These are phyloP conservation scores for Tuber melanosporum DNA, from an alignment of 495 filamentous ascomycete species.

Conservation along the genomic window DNA sequence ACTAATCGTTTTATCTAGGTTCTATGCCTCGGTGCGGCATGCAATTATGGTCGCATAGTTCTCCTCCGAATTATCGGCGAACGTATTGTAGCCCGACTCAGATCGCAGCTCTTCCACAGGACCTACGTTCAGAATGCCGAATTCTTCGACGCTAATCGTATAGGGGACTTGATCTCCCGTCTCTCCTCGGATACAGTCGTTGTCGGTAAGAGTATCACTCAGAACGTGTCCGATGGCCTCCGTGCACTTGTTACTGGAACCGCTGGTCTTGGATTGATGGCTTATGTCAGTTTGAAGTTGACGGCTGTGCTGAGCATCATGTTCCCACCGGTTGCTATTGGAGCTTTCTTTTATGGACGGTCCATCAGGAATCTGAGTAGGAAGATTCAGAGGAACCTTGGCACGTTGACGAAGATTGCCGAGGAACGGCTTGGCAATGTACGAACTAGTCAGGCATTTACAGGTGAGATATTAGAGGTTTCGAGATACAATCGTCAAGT, in stretches of 20 bases:
- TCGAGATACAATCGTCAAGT: conserved; percentile 84
- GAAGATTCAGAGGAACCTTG: conserved; percentile 85
- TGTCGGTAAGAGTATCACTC: conserved; percentile 95
- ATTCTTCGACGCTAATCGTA: conserved; percentile 96
- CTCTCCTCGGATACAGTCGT: conserved; percentile 94
- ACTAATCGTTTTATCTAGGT: conserved; percentile 42
- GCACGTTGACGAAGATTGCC: conserved; percentile 87
- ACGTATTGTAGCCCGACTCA: conserved; percentile 79
- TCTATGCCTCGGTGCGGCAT: conserved; percentile 65
- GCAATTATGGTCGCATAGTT: conserved; percentile 91
- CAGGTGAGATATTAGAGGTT: conserved; percentile 83
- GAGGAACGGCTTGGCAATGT: conserved; percentile 95
- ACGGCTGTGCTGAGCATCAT: conserved; percentile 78
- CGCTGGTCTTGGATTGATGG: conserved; percentile 85
- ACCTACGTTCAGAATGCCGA: conserved; percentile 94
- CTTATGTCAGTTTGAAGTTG: conserved; percentile 83
- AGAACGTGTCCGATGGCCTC: conserved; percentile 91
- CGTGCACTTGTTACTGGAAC: conserved; percentile 78
- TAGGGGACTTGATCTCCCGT: conserved; percentile 90
- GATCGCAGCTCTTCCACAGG: conserved; percentile 79
- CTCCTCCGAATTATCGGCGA: conserved; percentile 93
- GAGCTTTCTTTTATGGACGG: conserved; percentile 83
- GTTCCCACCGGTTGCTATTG: conserved; percentile 86
- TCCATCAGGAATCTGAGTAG: conserved; percentile 79
- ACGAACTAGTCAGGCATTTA: conserved; percentile 91